A percentile compares a stretch with the other conserved stretches of the same genome.
Evolutionary conservation across 768 basidiomycete species (phyloP).

Genomic region (Trametes elegans): DNA sequence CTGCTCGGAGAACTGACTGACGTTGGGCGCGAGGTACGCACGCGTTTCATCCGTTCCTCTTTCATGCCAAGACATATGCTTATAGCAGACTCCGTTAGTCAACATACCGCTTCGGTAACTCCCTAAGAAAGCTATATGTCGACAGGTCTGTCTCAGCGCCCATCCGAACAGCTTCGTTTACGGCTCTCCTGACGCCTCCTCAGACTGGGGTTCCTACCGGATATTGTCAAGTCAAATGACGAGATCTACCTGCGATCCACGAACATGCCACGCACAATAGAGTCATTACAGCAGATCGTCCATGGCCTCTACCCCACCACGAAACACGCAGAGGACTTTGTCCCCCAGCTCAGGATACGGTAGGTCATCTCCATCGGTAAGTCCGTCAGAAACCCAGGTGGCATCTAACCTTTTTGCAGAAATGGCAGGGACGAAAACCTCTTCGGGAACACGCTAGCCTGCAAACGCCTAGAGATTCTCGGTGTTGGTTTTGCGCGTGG

Average conservation of each 20-base stretch:
- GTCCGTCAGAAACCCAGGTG: background rate
- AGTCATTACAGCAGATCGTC: slow-evolving; percentile 72
- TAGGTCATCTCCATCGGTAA: slow-evolving; percentile 27
- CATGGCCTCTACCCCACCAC: slow-evolving; percentile 65
- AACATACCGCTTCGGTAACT: slow-evolving; percentile 59
- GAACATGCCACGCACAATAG: slow-evolving; percentile 74
- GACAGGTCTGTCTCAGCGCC: slow-evolving; percentile 45
- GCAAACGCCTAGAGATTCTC: slow-evolving; percentile 63
- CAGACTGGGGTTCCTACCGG: slow-evolving; percentile 67
- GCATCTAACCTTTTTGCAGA: slow-evolving; percentile 33
- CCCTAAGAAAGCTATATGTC: slow-evolving; percentile 62
- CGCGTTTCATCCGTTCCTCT: too few species aligned
- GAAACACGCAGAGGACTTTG: slow-evolving; percentile 43
- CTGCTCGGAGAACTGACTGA: slow-evolving; percentile 73
- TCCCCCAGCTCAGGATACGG: slow-evolving; percentile 58
- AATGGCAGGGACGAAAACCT: slow-evolving; percentile 72
- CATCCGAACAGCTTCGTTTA: background rate
- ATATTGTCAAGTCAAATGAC: slow-evolving; percentile 41
- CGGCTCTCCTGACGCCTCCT: background rate
- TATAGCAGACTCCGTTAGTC: slow-evolving; percentile 44
- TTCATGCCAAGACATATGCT: too few species aligned
- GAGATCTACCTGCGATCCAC: slow-evolving; percentile 72
- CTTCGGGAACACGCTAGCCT: slow-evolving; percentile 64
- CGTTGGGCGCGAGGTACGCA: slow-evolving; percentile 58
- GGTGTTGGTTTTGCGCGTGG: slow-evolving; percentile 64